A percentile compares a stretch with the other conserved stretches of the same genome.
These are phyloP conservation scores for Allium sativum DNA, from an alignment of 106 monocot species.

Conservation along the genomic window DNA sequence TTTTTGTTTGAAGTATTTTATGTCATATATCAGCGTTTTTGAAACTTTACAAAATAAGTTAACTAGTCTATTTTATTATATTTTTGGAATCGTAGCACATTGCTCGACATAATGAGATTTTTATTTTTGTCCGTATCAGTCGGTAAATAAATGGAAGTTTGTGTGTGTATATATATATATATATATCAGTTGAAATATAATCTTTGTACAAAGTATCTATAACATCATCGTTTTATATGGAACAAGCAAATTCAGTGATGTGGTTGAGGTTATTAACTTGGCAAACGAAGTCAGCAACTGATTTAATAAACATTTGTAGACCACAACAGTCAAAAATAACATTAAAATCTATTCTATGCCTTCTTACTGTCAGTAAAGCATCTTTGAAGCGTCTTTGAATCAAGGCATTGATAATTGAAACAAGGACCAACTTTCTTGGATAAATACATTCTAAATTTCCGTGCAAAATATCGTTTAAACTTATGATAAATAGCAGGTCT, in stretches of 20 bases:
- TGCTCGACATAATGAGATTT: no score
- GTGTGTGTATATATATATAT: no score
- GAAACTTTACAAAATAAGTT: no score
- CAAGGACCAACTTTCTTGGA: slow-evolving; percentile 82
- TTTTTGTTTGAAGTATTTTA: no score
- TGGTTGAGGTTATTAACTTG: slow-evolving; percentile 80
- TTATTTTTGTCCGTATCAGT: no score
- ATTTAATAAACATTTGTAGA: slow-evolving; percentile 56
- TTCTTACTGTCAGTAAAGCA: slow-evolving; percentile 78
- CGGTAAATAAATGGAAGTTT: no score
- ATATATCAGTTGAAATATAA: slow-evolving; percentile 29
- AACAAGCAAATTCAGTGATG: slow-evolving; percentile 86
- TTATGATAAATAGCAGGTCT: slow-evolving; percentile 64
- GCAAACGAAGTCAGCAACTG: slow-evolving; percentile 55
- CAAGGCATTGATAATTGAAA: slow-evolving; percentile 69
- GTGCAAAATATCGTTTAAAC: slow-evolving; percentile 58
- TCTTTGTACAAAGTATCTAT: slow-evolving; percentile 56
- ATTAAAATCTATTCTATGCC: slow-evolving; percentile 96
- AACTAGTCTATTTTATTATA: no score
- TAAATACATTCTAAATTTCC: slow-evolving; percentile 70
- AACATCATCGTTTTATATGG: slow-evolving; percentile 77
- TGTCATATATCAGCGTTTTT: no score
- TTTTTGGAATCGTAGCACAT: no score
- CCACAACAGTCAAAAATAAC: slow-evolving; percentile 89
- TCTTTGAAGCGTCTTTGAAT: slow-evolving; percentile 55